These are phyloP conservation scores for Bidens hawaiensis DNA, from an alignment of 140 eudicot genomes.

Conservation along the genomic window DNA sequence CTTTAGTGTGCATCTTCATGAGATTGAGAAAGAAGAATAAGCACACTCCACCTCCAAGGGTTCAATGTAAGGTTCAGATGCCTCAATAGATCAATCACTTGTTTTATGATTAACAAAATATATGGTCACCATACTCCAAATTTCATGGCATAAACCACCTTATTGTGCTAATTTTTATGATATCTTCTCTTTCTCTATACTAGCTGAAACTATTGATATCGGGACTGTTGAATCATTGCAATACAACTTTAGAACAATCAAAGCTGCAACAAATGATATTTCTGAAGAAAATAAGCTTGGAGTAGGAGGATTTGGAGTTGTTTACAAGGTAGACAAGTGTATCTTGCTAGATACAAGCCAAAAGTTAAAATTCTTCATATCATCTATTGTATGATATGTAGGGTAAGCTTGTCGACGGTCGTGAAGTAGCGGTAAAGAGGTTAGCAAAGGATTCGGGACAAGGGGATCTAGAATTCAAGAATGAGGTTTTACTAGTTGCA, in stretches of 20 bases:
- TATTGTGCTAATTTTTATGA: no score
- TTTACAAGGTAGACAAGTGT: neutral
- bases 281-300: constrained; percentile 10
- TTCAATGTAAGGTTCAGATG: neutral
- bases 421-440: constrained; percentile 1
- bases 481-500: constrained; percentile 11
- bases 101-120: no score
- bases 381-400: neutral
- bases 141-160: neutral
- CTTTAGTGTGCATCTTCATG: neutral
- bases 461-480: constrained; percentile 13
- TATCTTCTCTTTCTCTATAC: neutral
- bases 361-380: no score
- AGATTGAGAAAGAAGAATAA: neutral
- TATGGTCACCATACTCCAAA: neutral
- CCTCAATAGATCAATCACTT: no score
- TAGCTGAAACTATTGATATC: constrained; percentile 1
- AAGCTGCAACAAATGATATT: constrained; percentile 1
- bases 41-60: neutral
- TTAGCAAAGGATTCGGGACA: neutral
- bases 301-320: constrained; percentile 9
- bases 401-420: neutral
- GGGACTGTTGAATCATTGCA: neutral
- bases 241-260: neutral
- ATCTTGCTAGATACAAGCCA: neutral